Evolutionary conservation across 495 filamentous ascomycete species (phyloP), one percentile per base, ranked within the genome.

Genomic region (Podospora pseudopauciseta): DNA sequence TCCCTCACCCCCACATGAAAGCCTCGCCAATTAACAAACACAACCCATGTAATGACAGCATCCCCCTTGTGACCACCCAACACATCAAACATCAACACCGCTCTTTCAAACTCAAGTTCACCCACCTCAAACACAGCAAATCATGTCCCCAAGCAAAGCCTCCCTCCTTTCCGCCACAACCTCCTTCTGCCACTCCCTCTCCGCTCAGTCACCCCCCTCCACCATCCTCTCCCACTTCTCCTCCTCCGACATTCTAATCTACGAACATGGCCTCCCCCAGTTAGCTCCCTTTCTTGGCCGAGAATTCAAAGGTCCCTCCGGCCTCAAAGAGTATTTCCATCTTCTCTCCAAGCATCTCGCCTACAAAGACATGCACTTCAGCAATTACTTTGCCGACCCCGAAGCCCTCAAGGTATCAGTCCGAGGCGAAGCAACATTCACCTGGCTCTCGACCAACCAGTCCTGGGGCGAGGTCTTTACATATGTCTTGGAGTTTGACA

Each of bases 211-310:
- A 2, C 44, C 77, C 2, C 68, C 75, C 9, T 64, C 70, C 57
- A 69, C 72, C n/a, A 76, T 88, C 63, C 77, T 87, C 30, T 44
- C 30, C 34, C 76, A 84, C 71, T 88, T 89, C 82, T 86, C 86
- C 5, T 77, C 13, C 11, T 65, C 1, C 7, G 28, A 26, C 54
- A 28, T 78, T 16, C 61, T 78, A 4, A 80, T 81, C 57, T 76
- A 81, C 74, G 88, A 90, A 69, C 85, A 89, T 76, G 88, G 88
- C 6, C 82, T 86, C 13, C 27, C 73, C 3, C 72, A 73, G 5
- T 76, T 84, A 0, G 81, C 83, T 0, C 87, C 88, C 11, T 90
- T 89, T 70, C 78, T 89, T 0, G 87, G 88, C 19, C 85, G 84
- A 0, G 74, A 79, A 13, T 89, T 85, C 72, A 78, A 70, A 3